Evolutionary conservation across 768 basidiomycete genomes (phyloP), one percentile per base, ranked within the genome.

Genomic region (Leccinum longicurvipes): DNA sequence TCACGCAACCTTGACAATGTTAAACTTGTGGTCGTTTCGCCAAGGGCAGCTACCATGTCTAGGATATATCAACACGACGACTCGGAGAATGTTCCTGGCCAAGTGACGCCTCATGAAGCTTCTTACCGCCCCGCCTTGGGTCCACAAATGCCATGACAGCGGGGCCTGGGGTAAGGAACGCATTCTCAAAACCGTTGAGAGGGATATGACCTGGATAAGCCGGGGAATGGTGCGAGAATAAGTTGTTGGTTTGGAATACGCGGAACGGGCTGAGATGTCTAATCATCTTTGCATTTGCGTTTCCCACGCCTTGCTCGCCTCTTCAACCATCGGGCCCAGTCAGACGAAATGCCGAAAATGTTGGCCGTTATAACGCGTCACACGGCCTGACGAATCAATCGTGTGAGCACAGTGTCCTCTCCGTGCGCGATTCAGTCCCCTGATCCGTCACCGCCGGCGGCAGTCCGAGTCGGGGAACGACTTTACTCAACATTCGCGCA

Each of bases 21-120:
- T 0, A 83, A 79, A 3, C 90, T 87, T 11, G 93, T 90, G 1
- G 95, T 94, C 1, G 93, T 93, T 73, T 98, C 97, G 24, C 92
- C 93, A 10, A 98, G 80, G 5, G 92, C 89, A 11, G 96, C 95
- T 41, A 98, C 82, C 87, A 99, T 93, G 70, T 99, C 95, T 98
- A 60, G 15, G 12, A 19, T 1, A 6, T 36, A 23, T 58, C 28
- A 48, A 49, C 31, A 36, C 27, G 21, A n/a, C 10, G 28, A n/a
- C n/a, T n/a, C n/a, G n/a, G n/a, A n/a, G n/a, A n/a, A n/a, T 32
- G 11, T 51, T 8, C 24, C 45, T 17, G 39, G 23, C 1, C 1
- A 42, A n/a, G n/a, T n/a, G n/a, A n/a, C n/a, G n/a, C n/a, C n/a
- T 52, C 19, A 29, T 7, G 25, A 46, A 34, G 39, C 15, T 3